Evolutionary conservation across 2,329 filamentous ascomycete species (phyloP).

Genomic region (Trichophyton mentagrophytes): DNA sequence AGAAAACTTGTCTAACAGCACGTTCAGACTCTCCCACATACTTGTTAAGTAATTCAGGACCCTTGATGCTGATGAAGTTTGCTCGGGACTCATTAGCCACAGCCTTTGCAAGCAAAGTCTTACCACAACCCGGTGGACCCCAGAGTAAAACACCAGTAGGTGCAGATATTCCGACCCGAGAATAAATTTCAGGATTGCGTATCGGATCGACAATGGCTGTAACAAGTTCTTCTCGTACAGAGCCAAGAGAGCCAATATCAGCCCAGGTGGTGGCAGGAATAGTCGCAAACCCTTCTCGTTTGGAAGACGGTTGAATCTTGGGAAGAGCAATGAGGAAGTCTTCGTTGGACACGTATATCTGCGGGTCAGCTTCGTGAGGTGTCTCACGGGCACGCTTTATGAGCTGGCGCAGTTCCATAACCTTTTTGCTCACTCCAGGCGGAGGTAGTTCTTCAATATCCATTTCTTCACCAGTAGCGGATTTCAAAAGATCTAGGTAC

Average conservation of each 20-base stretch:
- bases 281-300: conserved; percentile 87
- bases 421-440: conserved; percentile 24
- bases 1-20: conserved; percentile 82
- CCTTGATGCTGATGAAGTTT: conserved; percentile 97
- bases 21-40: conserved; percentile 95
- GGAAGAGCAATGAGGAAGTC: conserved; percentile 65
- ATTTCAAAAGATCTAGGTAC: conserved; percentile 43
- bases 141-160: conserved; percentile 85
- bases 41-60: conserved; percentile 91
- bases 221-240: conserved; percentile 68
- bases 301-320: conserved; percentile 64
- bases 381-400: conserved; percentile 43
- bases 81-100: conserved; percentile 91
- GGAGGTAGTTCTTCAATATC: conserved; percentile 36
- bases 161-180: conserved; percentile 61
- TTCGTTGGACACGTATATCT: conserved; percentile 48
- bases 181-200: conserved; percentile 64
- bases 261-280: conserved; percentile 89
- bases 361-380: conserved; percentile 41
- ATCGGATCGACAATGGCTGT: conserved; percentile 86
- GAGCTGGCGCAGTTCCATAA: conserved; percentile 39
- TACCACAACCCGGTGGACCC: conserved; percentile 93
- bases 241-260: conserved; percentile 72
- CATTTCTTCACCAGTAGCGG: conserved; percentile 33
- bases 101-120: conserved; percentile 90